phyloP scores from a whole-genome alignment of 2,329 filamentous ascomycete genomes.

The Colletotrichum tabaci region DNA sequence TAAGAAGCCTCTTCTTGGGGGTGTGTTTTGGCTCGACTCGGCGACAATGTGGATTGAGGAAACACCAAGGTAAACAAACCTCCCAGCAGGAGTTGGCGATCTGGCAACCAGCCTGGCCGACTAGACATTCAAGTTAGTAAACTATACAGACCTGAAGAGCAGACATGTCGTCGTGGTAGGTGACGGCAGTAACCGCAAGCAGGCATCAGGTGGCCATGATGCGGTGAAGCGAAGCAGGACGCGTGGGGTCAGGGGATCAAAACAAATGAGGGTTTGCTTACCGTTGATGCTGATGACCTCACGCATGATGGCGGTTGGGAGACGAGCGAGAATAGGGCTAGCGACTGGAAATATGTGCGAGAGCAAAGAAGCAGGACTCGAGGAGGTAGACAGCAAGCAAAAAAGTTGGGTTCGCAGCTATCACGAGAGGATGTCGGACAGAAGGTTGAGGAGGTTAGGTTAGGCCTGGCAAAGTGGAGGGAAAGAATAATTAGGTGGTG shows the following conservation, averaged over 20 bases:
- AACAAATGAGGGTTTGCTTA: conserved; percentile 64
- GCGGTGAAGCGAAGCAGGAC: conserved; percentile 63
- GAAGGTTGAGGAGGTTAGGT: conserved; percentile 41
- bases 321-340: conserved; percentile 39
- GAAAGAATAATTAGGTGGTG: conserved; percentile 36
- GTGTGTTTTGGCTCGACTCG: conserved; percentile 5
- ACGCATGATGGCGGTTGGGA: conserved; percentile 81
- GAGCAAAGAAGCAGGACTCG: conserved; percentile 28
- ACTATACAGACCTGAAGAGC: conserved; percentile 29
- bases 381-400: conserved; percentile 30
- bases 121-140: conserved; percentile 73
- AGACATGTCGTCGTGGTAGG: conserved; percentile 42
- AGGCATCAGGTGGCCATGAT: conserved; percentile 49
- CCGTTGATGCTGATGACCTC: conserved; percentile 99
- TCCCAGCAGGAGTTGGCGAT: conserved; percentile 99
- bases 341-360: conserved; percentile 43
- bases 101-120: conserved; percentile 99
- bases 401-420: conserved; percentile 41
- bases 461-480: conserved; percentile 33
- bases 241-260: conserved; percentile 53
- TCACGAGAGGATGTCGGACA: conserved; percentile 40
- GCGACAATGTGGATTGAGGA: conserved; percentile 7
- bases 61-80: conserved; percentile 74
- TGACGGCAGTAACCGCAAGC: conserved; percentile 40
- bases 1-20: background rate